phyloP scores from a whole-genome alignment of 2,329 filamentous ascomycete species.

The Aspergillus sp. region DNA sequence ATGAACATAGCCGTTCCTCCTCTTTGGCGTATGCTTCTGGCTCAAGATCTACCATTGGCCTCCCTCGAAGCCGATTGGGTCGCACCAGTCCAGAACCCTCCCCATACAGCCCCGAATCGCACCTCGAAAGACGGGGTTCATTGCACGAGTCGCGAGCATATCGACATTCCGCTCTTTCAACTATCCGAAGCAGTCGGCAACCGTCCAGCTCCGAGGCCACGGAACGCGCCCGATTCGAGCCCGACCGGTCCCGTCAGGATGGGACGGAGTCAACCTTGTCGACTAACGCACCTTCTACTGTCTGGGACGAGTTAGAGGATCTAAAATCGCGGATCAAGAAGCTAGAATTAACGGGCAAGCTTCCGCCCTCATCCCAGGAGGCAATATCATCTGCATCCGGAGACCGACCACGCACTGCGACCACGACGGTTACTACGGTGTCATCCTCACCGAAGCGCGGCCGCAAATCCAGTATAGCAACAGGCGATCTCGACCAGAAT shows the following conservation, averaged over 20 bases:
- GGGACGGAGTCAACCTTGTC: constrained; percentile 86
- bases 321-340: constrained; percentile 90
- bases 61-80: constrained; percentile 40
- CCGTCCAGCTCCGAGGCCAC: constrained; percentile 38
- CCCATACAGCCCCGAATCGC: constrained; percentile 32
- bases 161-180: constrained; percentile 38
- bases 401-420: constrained; percentile 86
- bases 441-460: constrained; percentile 83
- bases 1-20: constrained; percentile 39
- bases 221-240: constrained; percentile 35
- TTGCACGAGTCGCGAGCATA: constrained; percentile 37
- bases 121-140: constrained; percentile 35
- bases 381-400: constrained; percentile 73
- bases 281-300: constrained; percentile 83
- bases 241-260: constrained; percentile 51
- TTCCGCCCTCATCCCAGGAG: constrained; percentile 78
- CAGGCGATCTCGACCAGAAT: constrained; percentile 38
- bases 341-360: constrained; percentile 84
- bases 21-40: constrained; percentile 36
- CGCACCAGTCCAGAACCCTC: constrained; percentile 40
- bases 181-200: constrained; percentile 40
- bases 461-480: constrained; percentile 51
- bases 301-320: constrained; percentile 97
- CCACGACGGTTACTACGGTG: constrained; percentile 85
- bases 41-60: constrained; percentile 40